These are phyloP conservation scores for Rhizophora mangle DNA, from an alignment of 345 rosid genomes.

Conservation along the genomic window DNA sequence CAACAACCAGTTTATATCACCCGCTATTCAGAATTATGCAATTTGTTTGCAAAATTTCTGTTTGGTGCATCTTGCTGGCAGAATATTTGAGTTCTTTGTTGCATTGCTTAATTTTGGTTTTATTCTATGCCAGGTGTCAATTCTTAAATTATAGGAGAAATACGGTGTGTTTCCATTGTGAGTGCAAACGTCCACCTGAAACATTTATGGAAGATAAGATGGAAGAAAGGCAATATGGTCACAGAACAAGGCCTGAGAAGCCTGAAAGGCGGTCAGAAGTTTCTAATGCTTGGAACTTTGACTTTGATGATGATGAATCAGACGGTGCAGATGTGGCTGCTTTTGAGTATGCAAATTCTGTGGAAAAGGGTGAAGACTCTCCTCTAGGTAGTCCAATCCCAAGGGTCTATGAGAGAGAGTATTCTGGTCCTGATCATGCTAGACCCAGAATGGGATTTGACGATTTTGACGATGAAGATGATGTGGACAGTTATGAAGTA, in stretches of 20 bases:
- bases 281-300: slow-evolving; percentile 92
- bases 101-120: slow-evolving; percentile 19
- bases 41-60: neutral
- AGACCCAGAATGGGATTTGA: slow-evolving; percentile 66
- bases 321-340: slow-evolving; percentile 97
- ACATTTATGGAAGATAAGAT: slow-evolving; percentile 53
- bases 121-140: slow-evolving; percentile 71
- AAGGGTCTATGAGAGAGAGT: slow-evolving; percentile 32
- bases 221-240: slow-evolving; percentile 48
- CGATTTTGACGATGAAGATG: slow-evolving; percentile 94
- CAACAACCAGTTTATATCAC: neutral
- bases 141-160: slow-evolving; percentile 95
- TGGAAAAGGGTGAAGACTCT: slow-evolving; percentile 31
- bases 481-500: slow-evolving; percentile 82
- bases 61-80: neutral
- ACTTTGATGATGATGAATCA: slow-evolving; percentile 95
- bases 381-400: slow-evolving; percentile 21
- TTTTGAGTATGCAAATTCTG: slow-evolving; percentile 79
- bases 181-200: slow-evolving; percentile 93
- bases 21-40: neutral
- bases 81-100: neutral
- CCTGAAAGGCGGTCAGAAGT: slow-evolving; percentile 49
- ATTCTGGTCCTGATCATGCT: slow-evolving; percentile 37
- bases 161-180: slow-evolving; percentile 90
- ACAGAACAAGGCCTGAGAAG: slow-evolving; percentile 43